Conservation (phyloP, 345 rosid genomes). For the Syzygium oleosum region DNA sequence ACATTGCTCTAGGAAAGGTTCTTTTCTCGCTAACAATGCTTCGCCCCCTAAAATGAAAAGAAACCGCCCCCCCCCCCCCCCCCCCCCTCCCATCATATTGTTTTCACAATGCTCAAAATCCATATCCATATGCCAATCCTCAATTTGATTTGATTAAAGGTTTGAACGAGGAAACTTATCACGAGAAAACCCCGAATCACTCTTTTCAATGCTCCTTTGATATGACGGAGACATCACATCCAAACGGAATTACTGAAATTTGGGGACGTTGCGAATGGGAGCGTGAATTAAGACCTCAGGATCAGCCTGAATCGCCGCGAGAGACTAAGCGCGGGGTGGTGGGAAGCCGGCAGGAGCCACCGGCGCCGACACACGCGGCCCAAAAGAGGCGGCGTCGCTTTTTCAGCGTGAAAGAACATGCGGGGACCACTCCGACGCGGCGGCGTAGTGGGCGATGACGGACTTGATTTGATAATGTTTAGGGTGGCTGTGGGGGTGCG, state of each 20-base stretch:
- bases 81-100: too few species aligned
- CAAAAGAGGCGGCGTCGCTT: neutral
- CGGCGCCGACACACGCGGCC: neutral
- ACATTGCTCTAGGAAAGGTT: neutral
- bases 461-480: neutral
- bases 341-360: neutral
- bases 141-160: neutral
- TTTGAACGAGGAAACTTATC: neutral
- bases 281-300: neutral
- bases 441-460: neutral
- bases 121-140: fast-evolving
- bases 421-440: neutral
- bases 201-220: neutral
- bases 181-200: neutral
- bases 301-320: too few species aligned
- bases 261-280: neutral
- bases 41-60: too few species aligned
- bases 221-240: neutral
- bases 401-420: neutral
- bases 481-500: neutral
- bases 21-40: neutral
- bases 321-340: neutral
- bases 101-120: too few species aligned
- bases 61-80: too few species aligned
- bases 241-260: neutral